Base-by-base conservation (phyloP, 805 yeast genomes). In the Barnettozyma sp. region DNA sequence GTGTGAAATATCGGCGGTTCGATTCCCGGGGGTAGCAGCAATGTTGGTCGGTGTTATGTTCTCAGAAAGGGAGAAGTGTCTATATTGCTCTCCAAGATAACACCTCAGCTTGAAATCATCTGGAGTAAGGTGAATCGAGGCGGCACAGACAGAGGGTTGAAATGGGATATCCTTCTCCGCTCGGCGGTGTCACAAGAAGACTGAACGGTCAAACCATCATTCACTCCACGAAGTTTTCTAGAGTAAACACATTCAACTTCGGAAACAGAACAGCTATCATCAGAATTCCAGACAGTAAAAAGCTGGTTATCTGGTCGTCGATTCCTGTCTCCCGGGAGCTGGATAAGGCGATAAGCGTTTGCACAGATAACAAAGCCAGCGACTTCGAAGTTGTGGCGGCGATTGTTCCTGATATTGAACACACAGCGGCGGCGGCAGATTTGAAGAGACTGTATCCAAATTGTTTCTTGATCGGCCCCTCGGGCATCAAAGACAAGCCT, bases 401-500 rank as follows among this genome's bases (percentile, higher is more conserved):
- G 24, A 63, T 81, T 27, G 64, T 80, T 31, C 85, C 86, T 2
- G 83, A 80, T 48, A 49, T 44, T 22, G 82, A 76, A 43, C 87
- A 80, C 49, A 75, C 82, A 1, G 58, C 79, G 73, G 82, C 80
- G 3, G 72, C 78, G 10, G 49, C 55, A 18, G 67, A 70, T 11
- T 71, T 78, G 57, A 69, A 71, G 49, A 59, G 63, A 14, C 54
- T 58, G 36, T 67, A 60, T 50, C 82, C 84, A 4, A 48, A 61
- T 3, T 55, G 73, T 33, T 67, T 70, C 46, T 54, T 79, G 19
- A 65, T 79, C 41, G 83, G 78, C 6, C 66, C 72, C 58, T 39
- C 45, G 5, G 74, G 64, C 1, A 48, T 58, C 27, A 44, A 48
- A 10, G 57, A 56, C 25, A 64, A 64, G 13, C 56, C 66, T 9